These are phyloP conservation scores for Microbotryum silenes-acaulis DNA, from an alignment of 1,284 basidiomycete species.

Conservation along the genomic window DNA sequence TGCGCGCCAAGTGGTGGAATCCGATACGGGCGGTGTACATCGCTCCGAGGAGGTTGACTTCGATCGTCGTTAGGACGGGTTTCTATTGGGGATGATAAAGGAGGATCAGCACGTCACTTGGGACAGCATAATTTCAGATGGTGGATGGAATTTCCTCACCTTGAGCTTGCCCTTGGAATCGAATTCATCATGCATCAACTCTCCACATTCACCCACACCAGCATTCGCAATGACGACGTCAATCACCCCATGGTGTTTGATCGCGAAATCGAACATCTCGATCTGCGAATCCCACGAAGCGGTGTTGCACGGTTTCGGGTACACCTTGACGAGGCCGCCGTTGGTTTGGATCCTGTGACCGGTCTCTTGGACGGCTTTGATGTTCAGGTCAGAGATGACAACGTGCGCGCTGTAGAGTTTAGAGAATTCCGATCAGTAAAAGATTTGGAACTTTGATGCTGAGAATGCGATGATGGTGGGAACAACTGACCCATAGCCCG, in stretches of 20 bases:
- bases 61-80: conserved; percentile 47
- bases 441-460: background rate
- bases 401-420: conserved; percentile 48
- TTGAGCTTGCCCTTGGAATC: conserved; percentile 17
- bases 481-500: conserved; percentile 46
- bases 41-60: conserved; percentile 51
- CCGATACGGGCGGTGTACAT: conserved; percentile 43
- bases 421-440: background rate
- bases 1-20: conserved; percentile 20
- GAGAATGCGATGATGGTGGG: background rate
- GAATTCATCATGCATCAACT: conserved; percentile 33
- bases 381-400: conserved; percentile 51
- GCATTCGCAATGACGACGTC: conserved; percentile 50
- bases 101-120: background rate
- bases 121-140: too few species aligned
- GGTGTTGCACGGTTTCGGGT: conserved; percentile 49
- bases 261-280: conserved; percentile 49
- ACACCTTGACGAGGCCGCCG: conserved; percentile 44
- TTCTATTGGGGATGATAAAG: conserved; percentile 38
- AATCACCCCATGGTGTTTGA: conserved; percentile 24
- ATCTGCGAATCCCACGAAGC: conserved; percentile 52
- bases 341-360: conserved; percentile 46
- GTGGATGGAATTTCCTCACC: background rate
- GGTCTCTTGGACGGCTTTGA: conserved; percentile 42
- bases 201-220: conserved; percentile 47